Base-by-base conservation (phyloP, 2,329 filamentous ascomycete genomes). In the Fusarium virguliforme region DNA sequence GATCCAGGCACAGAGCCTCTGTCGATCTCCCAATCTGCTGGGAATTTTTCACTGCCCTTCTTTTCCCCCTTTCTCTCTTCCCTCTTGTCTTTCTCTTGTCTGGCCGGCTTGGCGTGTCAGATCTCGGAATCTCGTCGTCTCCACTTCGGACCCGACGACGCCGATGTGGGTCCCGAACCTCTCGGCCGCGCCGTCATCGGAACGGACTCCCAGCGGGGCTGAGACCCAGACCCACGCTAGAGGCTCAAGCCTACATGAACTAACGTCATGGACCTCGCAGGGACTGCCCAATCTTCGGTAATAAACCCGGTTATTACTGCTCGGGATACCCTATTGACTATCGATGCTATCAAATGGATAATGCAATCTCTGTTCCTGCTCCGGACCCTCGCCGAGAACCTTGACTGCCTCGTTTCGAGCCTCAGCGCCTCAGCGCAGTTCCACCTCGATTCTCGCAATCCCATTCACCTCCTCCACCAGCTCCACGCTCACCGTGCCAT, bases 361-460 rank as follows among this genome's bases (percentile, higher is more conserved):
- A 65, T 70, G 50, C 55, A 62, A 70, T 65, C 46, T 59, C 62
- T 72, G 8, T 53, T 66, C 58, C 59, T 26, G 50, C 24, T 55
- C 51, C 67, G 50, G 71, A 69, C 56, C 65, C 54, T 70, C 58
- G 8, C 61, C 63, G 57, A 62, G 46, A 40, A 15, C 37, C 7
- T 57, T 58, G 18, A 57, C 40, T 26, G 26, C 53, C 54, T 37
- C 56, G 48, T 24, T 60, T 58, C 30, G n/a, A 40, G 18, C 18
- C 18, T 18, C 18, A 18, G 18, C 18, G 18, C 59, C 53, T 67
- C 60, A 77, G 40, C 70, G 59, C 57, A 83, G 77, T 71, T 83
- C 81, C 70, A 83, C 73, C 62, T 83, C 79, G 53, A 84, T 75
- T 68, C 80, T 78, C 32, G 79, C 75, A 60, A 83, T 77, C 10